Evolutionary conservation across 179 eudicot genomes (phyloP), one percentile per base, ranked within the genome.

Genomic region (Spinacia oleracea): DNA sequence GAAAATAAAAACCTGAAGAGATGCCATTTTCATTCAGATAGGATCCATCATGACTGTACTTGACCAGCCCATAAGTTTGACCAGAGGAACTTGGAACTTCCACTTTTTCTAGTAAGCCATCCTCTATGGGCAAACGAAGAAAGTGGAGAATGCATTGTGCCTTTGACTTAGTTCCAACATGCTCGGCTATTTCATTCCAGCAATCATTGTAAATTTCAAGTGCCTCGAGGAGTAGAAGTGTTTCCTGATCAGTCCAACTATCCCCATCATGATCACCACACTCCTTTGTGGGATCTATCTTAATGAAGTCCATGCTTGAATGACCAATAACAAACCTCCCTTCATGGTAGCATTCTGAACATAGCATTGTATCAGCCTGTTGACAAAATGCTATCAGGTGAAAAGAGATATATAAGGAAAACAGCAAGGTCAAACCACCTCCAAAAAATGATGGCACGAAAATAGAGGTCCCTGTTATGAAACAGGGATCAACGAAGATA

Each of bases 71-170:
- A 80, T 82, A 81, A 62, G 88, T 84, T 31, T 85, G 74, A 72
- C 76, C 48, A 40, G 89, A 71, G 70, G 78, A 77, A 34, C 76
- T 75, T 58, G 98, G 97, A 75, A 90, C 86, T 60, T 96, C 93
- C 75, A 96, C 82, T 42, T 86, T 89, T 75, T 91, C 95, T 86
- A 96, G 70, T 74, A 90, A 80, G 76, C 88, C 85, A 78, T 92
- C 96, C 86, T 91, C 97, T 78, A 89, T 80, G 14, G 98, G 97
- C 81, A 96, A 85, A 64, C 97, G 97, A 71, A 96, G 87, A 83
- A 96, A 96, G 81, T 96, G 99, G 73, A 89, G 91, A 60, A 96
- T 93, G 87, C 98, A 96, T 77, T 96, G 98, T 42, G 98, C 93
- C 88, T 96, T 96, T 69, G 99, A 91, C 90, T 93, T 96, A 40